phyloP scores from a whole-genome alignment of 192 early-diverging fungal species.

The Cladochytrium replicatum region DNA sequence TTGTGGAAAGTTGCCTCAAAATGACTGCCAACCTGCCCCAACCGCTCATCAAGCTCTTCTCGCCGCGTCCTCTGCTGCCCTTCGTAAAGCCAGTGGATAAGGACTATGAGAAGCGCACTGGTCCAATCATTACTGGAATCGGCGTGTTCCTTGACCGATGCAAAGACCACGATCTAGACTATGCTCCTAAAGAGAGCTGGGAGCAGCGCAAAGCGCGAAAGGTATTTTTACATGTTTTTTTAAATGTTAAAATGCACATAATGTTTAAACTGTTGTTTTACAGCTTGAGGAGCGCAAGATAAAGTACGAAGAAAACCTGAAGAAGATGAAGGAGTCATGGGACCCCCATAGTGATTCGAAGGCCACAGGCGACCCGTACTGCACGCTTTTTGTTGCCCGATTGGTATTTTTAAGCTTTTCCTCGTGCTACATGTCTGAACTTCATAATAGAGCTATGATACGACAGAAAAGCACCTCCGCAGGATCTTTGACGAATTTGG shows the following conservation, averaged over 20 bases:
- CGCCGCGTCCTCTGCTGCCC: conserved; percentile 67
- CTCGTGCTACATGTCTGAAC: too few relatives aligned
- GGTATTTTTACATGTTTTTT: conserved; percentile 29
- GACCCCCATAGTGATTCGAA: conserved; percentile 64
- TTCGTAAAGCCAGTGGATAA: conserved; percentile 56
- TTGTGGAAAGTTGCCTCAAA: too few relatives aligned
- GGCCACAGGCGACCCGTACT: conserved; percentile 78
- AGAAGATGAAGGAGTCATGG: conserved; percentile 47
- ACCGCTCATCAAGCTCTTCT: conserved; percentile 73
- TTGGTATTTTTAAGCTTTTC: conserved; percentile 53
- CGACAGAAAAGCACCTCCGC: conserved; percentile 66
- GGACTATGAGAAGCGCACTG: conserved; percentile 44
- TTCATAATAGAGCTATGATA: conserved; percentile 46
- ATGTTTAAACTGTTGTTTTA: too few relatives aligned
- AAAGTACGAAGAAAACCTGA: conserved; percentile 51
- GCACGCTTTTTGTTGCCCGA: conserved; percentile 79
- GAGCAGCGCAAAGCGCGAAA: conserved; percentile 57
- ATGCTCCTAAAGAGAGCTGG: conserved; percentile 59
- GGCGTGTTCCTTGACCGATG: conserved; percentile 43
- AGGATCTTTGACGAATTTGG: conserved; percentile 76
- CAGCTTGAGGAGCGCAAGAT: conserved; percentile 45
- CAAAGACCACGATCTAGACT: conserved; percentile 56
- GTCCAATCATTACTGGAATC: conserved; percentile 46
- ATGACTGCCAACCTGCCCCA: too few relatives aligned
- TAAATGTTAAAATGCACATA: conserved; percentile 2